Base-by-base conservation (phyloP, 352 stramenopile species). In the Phytopythium litorale region DNA sequence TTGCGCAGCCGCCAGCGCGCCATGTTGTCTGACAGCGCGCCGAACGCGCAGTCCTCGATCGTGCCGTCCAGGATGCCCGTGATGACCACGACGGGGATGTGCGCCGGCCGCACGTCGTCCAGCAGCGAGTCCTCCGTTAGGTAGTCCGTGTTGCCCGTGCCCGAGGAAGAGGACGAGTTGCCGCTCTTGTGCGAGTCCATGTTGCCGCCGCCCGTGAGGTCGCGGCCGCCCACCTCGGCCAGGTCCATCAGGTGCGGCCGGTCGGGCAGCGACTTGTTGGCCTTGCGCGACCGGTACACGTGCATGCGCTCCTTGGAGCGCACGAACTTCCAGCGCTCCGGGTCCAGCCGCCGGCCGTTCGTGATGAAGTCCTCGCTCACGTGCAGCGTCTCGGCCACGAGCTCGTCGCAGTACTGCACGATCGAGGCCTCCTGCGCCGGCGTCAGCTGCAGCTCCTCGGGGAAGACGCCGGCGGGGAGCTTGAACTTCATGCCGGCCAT, bases 11-110 rank as follows among this genome's bases (percentile, higher is more conserved):
- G 64, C 71, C 65, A 79, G 32, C 56, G 42, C 19, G 63, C 42
- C 19, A 67, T 55, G 15, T 63, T 79, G 40, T 75, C 66, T 21
- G 72, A 71, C 12, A 84, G 59, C 0, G 52, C 43, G 33, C 75
- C 72, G 53, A 72, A 76, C 4, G 62, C 65, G 16, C 68, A 58
- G 56, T 81, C 75, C 37, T 78, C 72, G 3, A 81, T 11, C 2
- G 33, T 58, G 35, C 75, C 72, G 32, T 77, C 65, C 32, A 78
- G 64, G 49, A 68, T 62, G 13, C 75, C 75, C 0, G 70, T 74
- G 7, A 73, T 63, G 5, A 78, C 42, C 12, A 78, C 32, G 0
- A 77, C 15, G 42, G 69, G 66, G 23, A 72, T 62, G 6, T 67
- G 49, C 16, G 57, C 28, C 7, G 73, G 73, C 50, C 73, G 71